These are phyloP conservation scores for Actinidia arguta DNA, from an alignment of 179 eudicot genomes.

Conservation along the genomic window DNA sequence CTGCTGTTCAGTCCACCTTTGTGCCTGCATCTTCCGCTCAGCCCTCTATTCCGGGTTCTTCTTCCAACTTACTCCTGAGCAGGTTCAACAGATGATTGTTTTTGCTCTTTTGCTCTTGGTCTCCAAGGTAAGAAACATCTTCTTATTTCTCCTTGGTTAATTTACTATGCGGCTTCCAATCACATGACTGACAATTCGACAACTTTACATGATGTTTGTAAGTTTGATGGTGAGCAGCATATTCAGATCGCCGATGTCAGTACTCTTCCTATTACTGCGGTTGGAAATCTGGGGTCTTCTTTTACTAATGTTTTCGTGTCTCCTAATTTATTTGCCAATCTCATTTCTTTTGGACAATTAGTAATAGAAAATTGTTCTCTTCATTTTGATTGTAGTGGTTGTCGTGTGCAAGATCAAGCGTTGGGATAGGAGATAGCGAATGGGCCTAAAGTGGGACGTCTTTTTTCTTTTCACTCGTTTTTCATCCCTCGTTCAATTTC, in stretches of 20 bases:
- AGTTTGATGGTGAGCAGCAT: neutral
- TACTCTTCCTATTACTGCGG: constrained; percentile 3
- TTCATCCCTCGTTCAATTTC: neutral
- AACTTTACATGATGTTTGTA: neutral
- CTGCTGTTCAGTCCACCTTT: neutral
- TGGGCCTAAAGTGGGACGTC: constrained; percentile 20
- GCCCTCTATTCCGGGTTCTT: neutral
- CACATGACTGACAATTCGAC: neutral
- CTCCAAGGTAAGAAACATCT: constrained; percentile 9
- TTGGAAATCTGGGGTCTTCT: constrained; percentile 6
- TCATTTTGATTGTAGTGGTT: constrained; percentile 11
- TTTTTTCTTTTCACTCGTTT: constrained; percentile 10
- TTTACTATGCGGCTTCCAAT: neutral
- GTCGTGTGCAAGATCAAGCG: constrained; percentile 20
- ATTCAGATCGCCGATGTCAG: constrained; percentile 6
- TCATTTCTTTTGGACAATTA: constrained; percentile 19
- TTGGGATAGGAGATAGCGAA: constrained; percentile 15
- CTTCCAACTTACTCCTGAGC: neutral
- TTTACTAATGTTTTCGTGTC: constrained; percentile 4
- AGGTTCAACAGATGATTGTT: constrained; percentile 19
- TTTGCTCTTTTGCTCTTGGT: constrained; percentile 13
- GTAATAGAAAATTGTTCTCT: neutral
- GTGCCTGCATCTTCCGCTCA: neutral
- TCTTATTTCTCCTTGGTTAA: neutral
- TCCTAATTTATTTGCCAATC: neutral